These are phyloP conservation scores for Malus sylvestris DNA, from an alignment of 306 rosid species.

Conservation along the genomic window DNA sequence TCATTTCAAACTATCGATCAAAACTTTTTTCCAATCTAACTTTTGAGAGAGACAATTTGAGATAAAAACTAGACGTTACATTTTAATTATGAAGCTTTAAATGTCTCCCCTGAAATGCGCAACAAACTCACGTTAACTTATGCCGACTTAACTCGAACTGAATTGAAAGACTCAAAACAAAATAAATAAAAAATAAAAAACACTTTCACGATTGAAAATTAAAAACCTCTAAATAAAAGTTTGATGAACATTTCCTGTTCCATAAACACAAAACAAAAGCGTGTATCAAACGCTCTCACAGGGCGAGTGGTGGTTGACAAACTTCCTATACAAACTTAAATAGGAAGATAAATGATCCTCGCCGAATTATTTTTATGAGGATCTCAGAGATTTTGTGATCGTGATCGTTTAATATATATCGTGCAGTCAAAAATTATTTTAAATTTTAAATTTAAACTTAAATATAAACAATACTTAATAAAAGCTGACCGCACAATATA, in stretches of 20 bases:
- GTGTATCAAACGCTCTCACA: neutral
- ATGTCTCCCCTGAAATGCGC: too few relatives aligned
- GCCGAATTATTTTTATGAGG: too few relatives aligned
- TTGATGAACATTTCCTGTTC: neutral
- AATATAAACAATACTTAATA: rapidly evolving
- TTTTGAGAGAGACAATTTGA: too few relatives aligned
- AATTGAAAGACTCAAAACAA: neutral
- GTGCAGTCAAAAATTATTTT: rapidly evolving
- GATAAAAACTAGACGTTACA: too few relatives aligned
- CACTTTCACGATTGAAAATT: neutral
- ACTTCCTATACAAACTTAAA: slow-evolving; percentile 19
- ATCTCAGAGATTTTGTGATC: rapidly evolving
- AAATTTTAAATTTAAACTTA: too few relatives aligned
- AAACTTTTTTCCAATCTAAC: too few relatives aligned
- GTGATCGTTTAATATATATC: rapidly evolving
- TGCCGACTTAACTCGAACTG: neutral
- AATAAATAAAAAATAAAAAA: too few relatives aligned
- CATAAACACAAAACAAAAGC: too few relatives aligned
- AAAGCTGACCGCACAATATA: rapidly evolving
- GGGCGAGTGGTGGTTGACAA: slow-evolving; percentile 36
- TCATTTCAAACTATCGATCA: too few relatives aligned
- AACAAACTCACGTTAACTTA: neutral
- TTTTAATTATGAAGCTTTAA: too few relatives aligned
- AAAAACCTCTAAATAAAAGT: neutral
- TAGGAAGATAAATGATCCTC: neutral